Conservation (phyloP, 768 basidiomycete species). For the Hydnomerulius pinastri region DNA sequence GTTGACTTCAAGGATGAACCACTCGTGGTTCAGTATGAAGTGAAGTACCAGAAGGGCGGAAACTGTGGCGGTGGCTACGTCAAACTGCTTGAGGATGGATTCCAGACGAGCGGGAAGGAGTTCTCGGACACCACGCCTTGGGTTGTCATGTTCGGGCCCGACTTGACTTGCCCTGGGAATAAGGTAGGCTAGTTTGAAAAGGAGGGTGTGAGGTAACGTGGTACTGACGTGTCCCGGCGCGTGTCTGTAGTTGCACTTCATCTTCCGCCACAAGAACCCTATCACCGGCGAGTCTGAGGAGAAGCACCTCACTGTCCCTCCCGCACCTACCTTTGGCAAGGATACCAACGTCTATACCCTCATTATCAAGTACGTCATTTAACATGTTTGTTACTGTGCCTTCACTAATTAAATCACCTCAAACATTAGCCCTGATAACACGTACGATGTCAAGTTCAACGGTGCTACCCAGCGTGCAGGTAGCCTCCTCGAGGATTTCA, state of each 20-base stretch:
- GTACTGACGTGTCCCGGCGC: slow-evolving; percentile 9
- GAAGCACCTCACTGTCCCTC: slow-evolving; percentile 88
- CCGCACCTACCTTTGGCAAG: slow-evolving; percentile 86
- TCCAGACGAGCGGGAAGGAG: slow-evolving; percentile 91
- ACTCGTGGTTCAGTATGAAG: slow-evolving; percentile 96
- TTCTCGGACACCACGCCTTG: slow-evolving; percentile 93
- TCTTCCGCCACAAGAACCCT: slow-evolving; percentile 97
- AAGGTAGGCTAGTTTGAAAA: slow-evolving; percentile 53
- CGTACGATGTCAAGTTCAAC: slow-evolving; percentile 90
- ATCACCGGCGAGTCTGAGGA: slow-evolving; percentile 92
- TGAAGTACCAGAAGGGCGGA: slow-evolving; percentile 98
- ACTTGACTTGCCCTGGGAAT: slow-evolving; percentile 89
- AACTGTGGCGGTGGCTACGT: slow-evolving; percentile 99
- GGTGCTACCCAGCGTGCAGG: slow-evolving; percentile 80
- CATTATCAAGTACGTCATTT: slow-evolving; percentile 72
- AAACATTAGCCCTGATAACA: slow-evolving; percentile 78
- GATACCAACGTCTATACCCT: slow-evolving; percentile 94
- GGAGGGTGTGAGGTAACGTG: too few species aligned
- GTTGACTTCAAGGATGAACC: slow-evolving; percentile 84
- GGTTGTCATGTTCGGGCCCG: slow-evolving; percentile 98
- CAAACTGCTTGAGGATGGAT: slow-evolving; percentile 92
- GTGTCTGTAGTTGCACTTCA: slow-evolving; percentile 83
- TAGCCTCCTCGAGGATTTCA: slow-evolving; percentile 89
- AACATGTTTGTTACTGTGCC: background rate
- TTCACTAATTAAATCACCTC: slow-evolving; percentile 1